Evolutionary conservation across 805 yeast species (phyloP).

Genomic region (Suhomyces sp.): DNA sequence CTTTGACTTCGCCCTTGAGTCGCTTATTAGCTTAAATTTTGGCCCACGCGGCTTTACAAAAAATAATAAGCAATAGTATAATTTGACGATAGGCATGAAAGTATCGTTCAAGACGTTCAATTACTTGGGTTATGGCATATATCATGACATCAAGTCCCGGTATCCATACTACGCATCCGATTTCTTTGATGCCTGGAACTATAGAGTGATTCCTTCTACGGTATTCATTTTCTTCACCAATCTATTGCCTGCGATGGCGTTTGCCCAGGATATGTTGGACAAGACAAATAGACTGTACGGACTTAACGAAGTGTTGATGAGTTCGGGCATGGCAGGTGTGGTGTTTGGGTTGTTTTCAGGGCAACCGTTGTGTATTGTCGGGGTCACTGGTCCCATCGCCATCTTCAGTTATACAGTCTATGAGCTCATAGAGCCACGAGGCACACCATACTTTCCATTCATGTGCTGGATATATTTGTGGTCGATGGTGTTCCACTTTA

Average conservation of each 20-base stretch:
- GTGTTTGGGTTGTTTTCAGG: constrained; percentile 84
- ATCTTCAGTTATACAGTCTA: constrained; percentile 91
- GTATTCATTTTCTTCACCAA: constrained; percentile 86
- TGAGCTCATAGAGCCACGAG: constrained; percentile 57
- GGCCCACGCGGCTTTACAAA: not conserved
- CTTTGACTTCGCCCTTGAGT: not conserved
- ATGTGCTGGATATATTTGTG: constrained; percentile 96
- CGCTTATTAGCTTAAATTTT: not conserved
- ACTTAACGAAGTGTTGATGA: constrained; percentile 80
- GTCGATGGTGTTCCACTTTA: constrained; percentile 79
- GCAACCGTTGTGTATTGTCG: constrained; percentile 92
- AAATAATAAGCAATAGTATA: not conserved
- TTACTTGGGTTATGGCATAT: constrained; percentile 47
- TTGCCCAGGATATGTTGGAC: constrained; percentile 96
- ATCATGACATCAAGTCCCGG: constrained; percentile 48
- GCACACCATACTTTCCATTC: constrained; percentile 71
- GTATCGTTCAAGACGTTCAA: constrained; percentile 10
- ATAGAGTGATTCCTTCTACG: constrained; percentile 84
- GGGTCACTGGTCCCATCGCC: constrained; percentile 94
- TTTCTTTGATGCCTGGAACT: constrained; percentile 78
- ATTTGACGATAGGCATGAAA: not conserved
- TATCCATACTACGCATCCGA: constrained; percentile 73
- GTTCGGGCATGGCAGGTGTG: constrained; percentile 86
- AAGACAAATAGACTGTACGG: constrained; percentile 86
- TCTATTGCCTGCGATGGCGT: constrained; percentile 88